phyloP scores from a whole-genome alignment of 306 rosid genomes.

The Fagus sylvatica region DNA sequence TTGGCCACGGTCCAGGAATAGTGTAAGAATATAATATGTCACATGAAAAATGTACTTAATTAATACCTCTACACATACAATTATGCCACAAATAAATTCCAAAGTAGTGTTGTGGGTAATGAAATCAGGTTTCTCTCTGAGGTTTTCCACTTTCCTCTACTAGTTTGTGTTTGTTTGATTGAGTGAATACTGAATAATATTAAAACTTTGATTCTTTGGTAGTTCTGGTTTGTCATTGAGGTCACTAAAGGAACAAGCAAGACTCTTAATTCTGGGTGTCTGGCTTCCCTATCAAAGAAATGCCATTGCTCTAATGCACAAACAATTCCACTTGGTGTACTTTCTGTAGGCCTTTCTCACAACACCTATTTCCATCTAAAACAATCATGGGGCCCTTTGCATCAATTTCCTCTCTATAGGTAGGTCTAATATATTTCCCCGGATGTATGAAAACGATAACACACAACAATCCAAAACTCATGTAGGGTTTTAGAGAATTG shows the following conservation, averaged over 20 bases:
- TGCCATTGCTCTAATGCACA: conserved; percentile 48
- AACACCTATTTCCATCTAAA: conserved; percentile 43
- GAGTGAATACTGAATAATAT: conserved; percentile 34
- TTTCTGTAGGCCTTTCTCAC: conserved; percentile 72
- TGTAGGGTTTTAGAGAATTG: conserved; percentile 35
- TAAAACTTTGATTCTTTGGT: conserved; percentile 26
- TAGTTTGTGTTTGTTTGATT: conserved; percentile 10
- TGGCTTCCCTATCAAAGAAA: conserved; percentile 38
- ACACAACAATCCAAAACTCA: conserved; percentile 42
- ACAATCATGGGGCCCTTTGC: conserved; percentile 63
- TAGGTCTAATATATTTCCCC: conserved; percentile 12
- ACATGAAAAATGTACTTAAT: background rate
- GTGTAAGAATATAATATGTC: no score
- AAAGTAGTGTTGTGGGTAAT: background rate
- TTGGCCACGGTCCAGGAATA: background rate
- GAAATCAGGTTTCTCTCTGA: background rate
- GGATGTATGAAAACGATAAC: conserved; percentile 37
- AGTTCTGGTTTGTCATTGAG: conserved; percentile 37
- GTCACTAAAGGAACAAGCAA: conserved; percentile 34
- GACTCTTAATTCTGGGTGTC: conserved; percentile 35
- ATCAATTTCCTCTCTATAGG: conserved; percentile 37
- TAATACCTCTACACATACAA: background rate
- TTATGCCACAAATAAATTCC: background rate
- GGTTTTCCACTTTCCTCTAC: background rate
- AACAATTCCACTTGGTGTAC: conserved; percentile 68